Evolutionary conservation across 78 protist species (phyloP), one percentile per base, ranked within the genome.

Genomic region (Neovahlkampfia damariscottae): DNA sequence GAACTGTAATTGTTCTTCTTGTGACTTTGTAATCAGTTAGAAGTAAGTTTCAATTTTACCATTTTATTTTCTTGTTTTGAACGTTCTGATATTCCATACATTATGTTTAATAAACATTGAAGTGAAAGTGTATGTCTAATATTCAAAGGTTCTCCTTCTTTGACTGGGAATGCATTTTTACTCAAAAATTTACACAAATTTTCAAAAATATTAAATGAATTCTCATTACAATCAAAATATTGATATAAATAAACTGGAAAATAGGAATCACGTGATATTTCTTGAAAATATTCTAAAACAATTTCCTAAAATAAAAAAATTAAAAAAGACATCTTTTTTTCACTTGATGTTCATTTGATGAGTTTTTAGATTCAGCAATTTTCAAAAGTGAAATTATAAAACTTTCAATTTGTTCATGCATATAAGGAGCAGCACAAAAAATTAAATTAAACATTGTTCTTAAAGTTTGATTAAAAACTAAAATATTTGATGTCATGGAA

Each of bases 151-250:
- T 50, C 62, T 19, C 62, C 19, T 19, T 50, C 62, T 19, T 50
- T 50, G 19, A 50, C 34, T n/a, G 91, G 91, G 59, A 83, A 80
- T 10, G 84, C 75, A 39, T 82, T 77, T 70, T 89, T 89, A 82
- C 78, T 75, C 27, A 89, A 81, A 10, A 67, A 80, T 62, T 86
- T 82, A 67, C 87, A 75, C 8, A 86, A 58, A 29, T 38, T 66
- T 38, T 89, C 89, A 71, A 89, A 85, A 1, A 85, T 75, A 75
- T 89, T 86, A 68, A 84, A 41, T 50, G 84, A 77, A 62, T 82
- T 74, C 19, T 82, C 27, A 67, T 86, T 89, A 41, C 93, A 89
- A 58, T 89, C 93, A 70, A 79, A 89, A 74, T 86, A 82, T 75
- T 79, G 59, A 72, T 74, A 89, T 34, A 89, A 32, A 34, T 83